Evolutionary conservation across 169 alveolate genomes (phyloP).

Genomic region (Plasmodium coatneyi): DNA sequence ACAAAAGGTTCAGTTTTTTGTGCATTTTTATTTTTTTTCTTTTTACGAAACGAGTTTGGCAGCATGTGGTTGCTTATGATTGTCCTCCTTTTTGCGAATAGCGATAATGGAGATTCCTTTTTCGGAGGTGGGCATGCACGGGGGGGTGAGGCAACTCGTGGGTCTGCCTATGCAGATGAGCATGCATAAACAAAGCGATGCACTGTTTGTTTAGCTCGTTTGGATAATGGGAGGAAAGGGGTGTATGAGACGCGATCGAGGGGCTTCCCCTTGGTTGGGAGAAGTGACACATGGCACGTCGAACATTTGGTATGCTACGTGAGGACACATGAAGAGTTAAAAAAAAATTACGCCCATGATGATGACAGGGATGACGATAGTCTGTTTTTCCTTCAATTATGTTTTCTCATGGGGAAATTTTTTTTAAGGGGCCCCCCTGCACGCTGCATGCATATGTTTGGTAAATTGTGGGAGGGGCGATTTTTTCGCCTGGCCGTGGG

Average conservation of each 20-base stretch:
- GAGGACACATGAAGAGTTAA: not conserved
- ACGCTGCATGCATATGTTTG: not conserved
- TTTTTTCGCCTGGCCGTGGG: not conserved
- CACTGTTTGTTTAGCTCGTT: not conserved
- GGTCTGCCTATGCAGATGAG: not conserved
- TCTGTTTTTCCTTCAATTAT: not conserved
- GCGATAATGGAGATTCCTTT: not conserved
- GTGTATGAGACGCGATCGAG: not conserved
- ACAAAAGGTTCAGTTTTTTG: not conserved
- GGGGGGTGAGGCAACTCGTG: not conserved
- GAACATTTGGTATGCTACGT: not conserved
- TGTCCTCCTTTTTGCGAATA: not conserved
- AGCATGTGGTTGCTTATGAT: not conserved
- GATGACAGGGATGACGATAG: not conserved
- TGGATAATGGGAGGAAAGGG: not conserved
- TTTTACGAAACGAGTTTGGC: not conserved
- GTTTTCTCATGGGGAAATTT: not conserved
- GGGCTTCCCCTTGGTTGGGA: not conserved
- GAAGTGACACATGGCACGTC: not conserved
- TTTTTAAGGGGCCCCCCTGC: not conserved
- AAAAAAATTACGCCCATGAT: not conserved
- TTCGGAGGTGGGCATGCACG: not conserved
- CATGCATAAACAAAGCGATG: not conserved
- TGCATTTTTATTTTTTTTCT: not conserved
- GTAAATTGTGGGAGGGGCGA: not conserved